Base-by-base conservation (phyloP, 257 asterid species). In the Apocynum venetum region DNA sequence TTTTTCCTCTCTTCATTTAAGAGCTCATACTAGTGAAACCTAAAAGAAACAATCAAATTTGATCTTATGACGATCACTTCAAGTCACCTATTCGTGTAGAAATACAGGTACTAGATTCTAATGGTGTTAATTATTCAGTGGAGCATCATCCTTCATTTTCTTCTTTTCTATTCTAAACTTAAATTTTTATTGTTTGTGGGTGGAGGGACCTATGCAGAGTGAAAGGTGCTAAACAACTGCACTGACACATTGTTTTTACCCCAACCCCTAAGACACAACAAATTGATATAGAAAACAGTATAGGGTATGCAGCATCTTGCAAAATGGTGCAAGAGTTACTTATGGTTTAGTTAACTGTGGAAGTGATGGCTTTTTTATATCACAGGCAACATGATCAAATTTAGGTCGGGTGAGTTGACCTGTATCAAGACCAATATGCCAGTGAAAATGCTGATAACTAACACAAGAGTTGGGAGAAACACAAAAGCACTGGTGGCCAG, bases 351-450 rank as follows among this genome's bases (percentile, higher is more conserved):
- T 77, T 77, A 57, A 59, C 76, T 47, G 51, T 59, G 46, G 43
- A 38, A 71, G 80, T 78, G 64, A 83, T 67, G 64, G 72, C 35
- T 68, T 66, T 80, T 14, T 80, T 14, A 53, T 77, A 44, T 74
- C 19, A 56, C 96, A 94, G 98, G 99, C 40, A 93, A 95, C 91
- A 85, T 91, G 96, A 93, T 95, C 85, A 93, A 91, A 80, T 95
- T 93, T 43, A 91, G 74, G 81, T 91, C 98, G 1, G 98, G 98
- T 10, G 90, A 90, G 51, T 87, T 95, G 82, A 90, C 96, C 43
- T 83, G 94, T 81, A 83, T 95, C 79, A 93, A 90, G 84, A 89
- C 97, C 20, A 93, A 91, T 65, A 91, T 95, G 99, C 98, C 99
- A 20, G 82, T 95, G 70, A 93, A 95, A 82, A 95, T 95, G 98